These are phyloP conservation scores for Dillenia turbinata DNA, from an alignment of 164 flowering plant genomes.

Conservation along the genomic window DNA sequence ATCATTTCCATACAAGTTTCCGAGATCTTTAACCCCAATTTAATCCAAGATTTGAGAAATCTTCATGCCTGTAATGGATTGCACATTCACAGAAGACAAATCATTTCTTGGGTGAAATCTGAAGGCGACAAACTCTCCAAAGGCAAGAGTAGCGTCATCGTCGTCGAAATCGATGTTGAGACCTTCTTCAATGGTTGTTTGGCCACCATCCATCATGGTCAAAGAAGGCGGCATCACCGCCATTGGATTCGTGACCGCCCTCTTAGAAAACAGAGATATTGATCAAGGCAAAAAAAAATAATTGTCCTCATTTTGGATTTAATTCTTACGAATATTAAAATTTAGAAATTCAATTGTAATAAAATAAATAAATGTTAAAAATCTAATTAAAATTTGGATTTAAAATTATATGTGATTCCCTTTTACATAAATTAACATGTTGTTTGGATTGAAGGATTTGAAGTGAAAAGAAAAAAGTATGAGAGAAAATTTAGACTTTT, in stretches of 20 bases:
- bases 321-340: too few relatives aligned
- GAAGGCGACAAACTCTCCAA: constrained; percentile 86
- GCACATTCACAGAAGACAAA: constrained; percentile 99
- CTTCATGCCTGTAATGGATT: constrained; percentile 97
- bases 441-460: too few relatives aligned
- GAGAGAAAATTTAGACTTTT: too few relatives aligned
- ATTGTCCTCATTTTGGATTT: too few relatives aligned
- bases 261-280: constrained; percentile 26
- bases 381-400: too few relatives aligned
- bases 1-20: too few relatives aligned
- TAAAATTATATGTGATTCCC: too few relatives aligned
- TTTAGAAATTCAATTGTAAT: too few relatives aligned
- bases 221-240: constrained; percentile 89
- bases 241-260: constrained; percentile 94
- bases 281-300: too few relatives aligned
- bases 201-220: constrained; percentile 71
- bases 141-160: constrained; percentile 93
- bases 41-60: constrained; percentile 90
- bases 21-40: constrained; percentile 7
- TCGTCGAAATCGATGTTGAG: constrained; percentile 98
- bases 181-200: constrained; percentile 92
- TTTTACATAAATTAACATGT: too few relatives aligned
- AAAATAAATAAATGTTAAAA: too few relatives aligned
- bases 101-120: constrained; percentile 88
- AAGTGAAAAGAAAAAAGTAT: too few relatives aligned